Evolutionary conservation across 352 stramenopile genomes (phyloP).

Genomic region (Pythium folliculosum): DNA sequence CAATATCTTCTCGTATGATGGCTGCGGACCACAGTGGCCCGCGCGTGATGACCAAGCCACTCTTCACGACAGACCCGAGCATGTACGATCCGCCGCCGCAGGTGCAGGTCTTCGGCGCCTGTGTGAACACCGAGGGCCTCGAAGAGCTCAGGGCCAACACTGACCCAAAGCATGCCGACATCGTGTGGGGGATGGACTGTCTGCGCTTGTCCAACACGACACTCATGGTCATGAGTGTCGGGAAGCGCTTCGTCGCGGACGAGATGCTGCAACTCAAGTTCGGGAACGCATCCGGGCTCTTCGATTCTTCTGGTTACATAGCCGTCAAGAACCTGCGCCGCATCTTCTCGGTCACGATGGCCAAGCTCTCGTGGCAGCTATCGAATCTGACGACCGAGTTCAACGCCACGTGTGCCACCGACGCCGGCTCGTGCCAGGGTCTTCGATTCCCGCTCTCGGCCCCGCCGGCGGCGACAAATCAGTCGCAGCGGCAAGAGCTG

Average conservation of each 20-base stretch:
- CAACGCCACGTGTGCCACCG: conserved; percentile 12
- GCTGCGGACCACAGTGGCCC: conserved; percentile 13
- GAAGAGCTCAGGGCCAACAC: neutral
- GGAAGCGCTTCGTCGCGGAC: conserved; percentile 13
- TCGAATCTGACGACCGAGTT: conserved; percentile 19
- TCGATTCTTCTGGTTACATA: neutral
- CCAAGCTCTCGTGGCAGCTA: conserved; percentile 18
- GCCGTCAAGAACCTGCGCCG: conserved; percentile 22
- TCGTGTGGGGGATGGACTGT: neutral
- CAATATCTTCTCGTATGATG: neutral
- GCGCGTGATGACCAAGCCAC: neutral
- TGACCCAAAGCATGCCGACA: neutral
- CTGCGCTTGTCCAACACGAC: neutral
- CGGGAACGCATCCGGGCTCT: neutral
- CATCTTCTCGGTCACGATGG: conserved; percentile 28
- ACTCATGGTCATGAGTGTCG: conserved; percentile 8
- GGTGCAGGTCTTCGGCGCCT: conserved; percentile 8
- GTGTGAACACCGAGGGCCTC: neutral
- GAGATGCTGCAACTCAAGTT: conserved; percentile 2
- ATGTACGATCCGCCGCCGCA: neutral
- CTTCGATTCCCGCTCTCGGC: neutral
- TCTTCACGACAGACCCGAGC: neutral
- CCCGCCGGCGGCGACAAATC: too few relatives aligned
- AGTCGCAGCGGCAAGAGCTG: neutral
- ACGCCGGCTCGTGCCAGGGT: neutral